phyloP scores from a whole-genome alignment of 257 asterid genomes.

The Anisodus acutangulus region DNA sequence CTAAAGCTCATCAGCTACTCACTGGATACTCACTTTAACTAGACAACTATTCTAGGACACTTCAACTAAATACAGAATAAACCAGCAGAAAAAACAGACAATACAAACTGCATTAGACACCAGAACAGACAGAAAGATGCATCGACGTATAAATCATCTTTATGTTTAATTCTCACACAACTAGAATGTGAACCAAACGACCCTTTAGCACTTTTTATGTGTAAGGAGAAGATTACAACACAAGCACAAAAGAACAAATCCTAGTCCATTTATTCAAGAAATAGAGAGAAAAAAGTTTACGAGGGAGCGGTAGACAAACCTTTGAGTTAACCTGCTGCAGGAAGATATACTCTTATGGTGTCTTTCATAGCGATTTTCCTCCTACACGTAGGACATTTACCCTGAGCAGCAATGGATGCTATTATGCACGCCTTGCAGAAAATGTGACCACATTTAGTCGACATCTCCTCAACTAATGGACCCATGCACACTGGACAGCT shows the following conservation, averaged over 20 bases:
- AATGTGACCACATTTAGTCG: slow-evolving; percentile 37
- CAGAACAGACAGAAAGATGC: no score
- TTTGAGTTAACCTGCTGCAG: slow-evolving; percentile 51
- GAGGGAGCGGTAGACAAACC: slow-evolving; percentile 37
- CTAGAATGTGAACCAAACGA: background rate
- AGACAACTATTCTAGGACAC: no score
- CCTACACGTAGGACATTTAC: slow-evolving; percentile 43
- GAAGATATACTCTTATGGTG: slow-evolving; percentile 40
- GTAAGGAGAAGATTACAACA: slow-evolving; percentile 7
- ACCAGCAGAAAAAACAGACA: no score
- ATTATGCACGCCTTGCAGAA: slow-evolving; percentile 22
- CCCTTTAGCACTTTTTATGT: background rate
- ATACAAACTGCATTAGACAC: no score
- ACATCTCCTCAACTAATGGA: slow-evolving; percentile 34
- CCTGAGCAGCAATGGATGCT: slow-evolving; percentile 29
- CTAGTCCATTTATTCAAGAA: background rate
- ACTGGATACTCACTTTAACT: no score
- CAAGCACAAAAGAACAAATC: background rate
- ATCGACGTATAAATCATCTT: no score
- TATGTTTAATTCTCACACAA: background rate
- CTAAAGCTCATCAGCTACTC: no score
- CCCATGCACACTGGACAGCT: slow-evolving; percentile 41
- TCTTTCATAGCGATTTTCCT: slow-evolving; percentile 28
- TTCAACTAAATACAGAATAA: no score
- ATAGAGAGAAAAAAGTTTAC: no score